Percentiles rank a stretch among this genome's conserved stretches.
These are phyloP conservation scores for Cladophialophora bantiana DNA, from an alignment of 2,329 filamentous ascomycete species.

Conservation along the genomic window DNA sequence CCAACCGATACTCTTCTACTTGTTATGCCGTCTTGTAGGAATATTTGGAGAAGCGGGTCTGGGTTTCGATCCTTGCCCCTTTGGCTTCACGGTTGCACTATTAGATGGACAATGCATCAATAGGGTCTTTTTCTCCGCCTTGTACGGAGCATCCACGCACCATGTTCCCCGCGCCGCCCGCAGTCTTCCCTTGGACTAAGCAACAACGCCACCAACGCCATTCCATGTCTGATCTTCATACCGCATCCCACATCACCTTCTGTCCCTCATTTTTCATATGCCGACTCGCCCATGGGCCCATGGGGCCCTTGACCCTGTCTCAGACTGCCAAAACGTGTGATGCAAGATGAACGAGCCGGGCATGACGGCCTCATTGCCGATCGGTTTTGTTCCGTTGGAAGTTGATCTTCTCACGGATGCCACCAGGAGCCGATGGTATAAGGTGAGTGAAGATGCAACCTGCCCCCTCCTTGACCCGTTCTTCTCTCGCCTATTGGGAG, in stretches of 20 bases:
- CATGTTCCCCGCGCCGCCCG: conserved; percentile 1
- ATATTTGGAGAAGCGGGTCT: not conserved
- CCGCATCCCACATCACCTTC: not conserved
- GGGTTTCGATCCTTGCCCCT: not conserved
- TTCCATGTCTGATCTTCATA: not conserved
- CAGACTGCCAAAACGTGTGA: not conserved
- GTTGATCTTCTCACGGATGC: not conserved
- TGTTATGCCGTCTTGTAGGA: not conserved
- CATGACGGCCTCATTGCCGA: conserved; percentile 20
- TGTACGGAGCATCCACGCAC: not conserved
- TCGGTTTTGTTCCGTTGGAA: conserved; percentile 9
- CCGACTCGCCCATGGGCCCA: not conserved
- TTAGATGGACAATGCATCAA: not conserved
- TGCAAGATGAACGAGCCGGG: conserved; percentile 15
- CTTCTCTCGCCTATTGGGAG: not conserved
- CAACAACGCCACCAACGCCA: not conserved
- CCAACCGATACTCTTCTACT: not conserved
- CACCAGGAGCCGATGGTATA: not conserved
- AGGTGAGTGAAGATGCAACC: not conserved
- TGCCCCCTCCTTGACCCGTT: not conserved
- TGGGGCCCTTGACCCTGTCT: not conserved
- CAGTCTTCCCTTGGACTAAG: not conserved
- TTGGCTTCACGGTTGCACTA: not conserved
- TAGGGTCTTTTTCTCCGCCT: not conserved
- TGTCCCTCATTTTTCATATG: not conserved